phyloP scores from a whole-genome alignment of 768 basidiomycete species.

The Pulveroboletus sp. region DNA sequence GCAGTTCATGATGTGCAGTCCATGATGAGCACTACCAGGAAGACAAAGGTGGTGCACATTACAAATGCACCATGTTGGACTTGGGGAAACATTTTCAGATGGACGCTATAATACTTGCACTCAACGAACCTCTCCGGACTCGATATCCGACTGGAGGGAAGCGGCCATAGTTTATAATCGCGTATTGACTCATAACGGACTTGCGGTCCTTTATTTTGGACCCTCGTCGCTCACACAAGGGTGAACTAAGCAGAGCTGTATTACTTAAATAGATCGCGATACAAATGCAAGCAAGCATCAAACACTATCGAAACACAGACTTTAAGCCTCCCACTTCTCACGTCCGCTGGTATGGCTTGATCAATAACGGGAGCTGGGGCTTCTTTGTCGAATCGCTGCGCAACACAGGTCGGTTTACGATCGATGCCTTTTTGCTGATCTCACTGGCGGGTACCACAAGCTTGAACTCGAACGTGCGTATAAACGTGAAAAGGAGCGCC shows the following conservation, averaged over 20 bases:
- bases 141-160: too few relatives aligned
- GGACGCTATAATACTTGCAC: too few relatives aligned
- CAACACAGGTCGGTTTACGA: constrained; percentile 4
- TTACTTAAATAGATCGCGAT: background rate
- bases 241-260: background rate
- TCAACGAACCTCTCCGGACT: too few relatives aligned
- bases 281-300: background rate
- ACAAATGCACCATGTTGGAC: too few relatives aligned
- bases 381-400: background rate
- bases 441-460: constrained; percentile 8
- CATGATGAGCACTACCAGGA: too few relatives aligned
- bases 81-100: too few relatives aligned
- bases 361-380: constrained; percentile 9
- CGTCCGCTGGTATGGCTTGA: constrained; percentile 1
- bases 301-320: background rate
- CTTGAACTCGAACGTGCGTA: constrained; percentile 11
- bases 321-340: background rate
- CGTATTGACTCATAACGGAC: too few relatives aligned
- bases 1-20: too few relatives aligned
- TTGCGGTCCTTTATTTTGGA: too few relatives aligned
- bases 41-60: too few relatives aligned
- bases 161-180: too few relatives aligned
- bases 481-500: constrained; percentile 3
- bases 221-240: too few relatives aligned
- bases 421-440: background rate